These are phyloP conservation scores for Stagonosporopsis chrysanthemi DNA, from an alignment of 2,329 filamentous ascomycete species.

Conservation along the genomic window DNA sequence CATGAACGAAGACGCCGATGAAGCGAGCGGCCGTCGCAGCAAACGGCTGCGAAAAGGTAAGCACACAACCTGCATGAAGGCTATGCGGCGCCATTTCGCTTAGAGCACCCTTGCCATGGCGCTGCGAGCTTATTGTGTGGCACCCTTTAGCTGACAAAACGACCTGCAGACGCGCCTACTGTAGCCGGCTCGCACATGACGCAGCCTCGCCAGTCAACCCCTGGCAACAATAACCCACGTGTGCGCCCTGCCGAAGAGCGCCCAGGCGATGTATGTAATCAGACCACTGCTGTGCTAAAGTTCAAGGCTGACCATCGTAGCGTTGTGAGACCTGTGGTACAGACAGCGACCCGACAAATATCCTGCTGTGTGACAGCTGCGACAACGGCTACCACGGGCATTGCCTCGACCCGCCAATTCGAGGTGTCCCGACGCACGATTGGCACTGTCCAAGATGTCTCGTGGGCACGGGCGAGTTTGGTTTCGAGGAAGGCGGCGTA, in stretches of 20 bases:
- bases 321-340: slow-evolving; percentile 88
- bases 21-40: slow-evolving; percentile 71
- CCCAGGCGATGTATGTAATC: slow-evolving; percentile 62
- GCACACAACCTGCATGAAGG: slow-evolving; percentile 36
- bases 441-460: slow-evolving; percentile 97
- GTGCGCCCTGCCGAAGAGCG: slow-evolving; percentile 62
- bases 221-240: slow-evolving; percentile 64
- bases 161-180: slow-evolving; percentile 68
- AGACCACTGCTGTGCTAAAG: background rate
- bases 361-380: slow-evolving; percentile 89
- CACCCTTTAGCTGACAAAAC: slow-evolving; percentile 31
- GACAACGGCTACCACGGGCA: slow-evolving; percentile 86
- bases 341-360: slow-evolving; percentile 72
- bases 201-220: slow-evolving; percentile 82
- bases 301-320: slow-evolving; percentile 55
- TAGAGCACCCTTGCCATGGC: slow-evolving; percentile 12
- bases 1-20: slow-evolving; percentile 64
- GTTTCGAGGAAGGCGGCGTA: slow-evolving; percentile 94
- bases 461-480: slow-evolving; percentile 95
- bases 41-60: slow-evolving; percentile 90
- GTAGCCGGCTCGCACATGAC: slow-evolving; percentile 98
- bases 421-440: slow-evolving; percentile 78
- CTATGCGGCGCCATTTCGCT: slow-evolving; percentile 22
- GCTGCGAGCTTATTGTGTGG: slow-evolving; percentile 28
- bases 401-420: slow-evolving; percentile 87